A percentile compares a stretch with the other conserved stretches of the same genome.
phyloP scores from a whole-genome alignment of 768 basidiomycete species.

The Steccherinum ochraceum region DNA sequence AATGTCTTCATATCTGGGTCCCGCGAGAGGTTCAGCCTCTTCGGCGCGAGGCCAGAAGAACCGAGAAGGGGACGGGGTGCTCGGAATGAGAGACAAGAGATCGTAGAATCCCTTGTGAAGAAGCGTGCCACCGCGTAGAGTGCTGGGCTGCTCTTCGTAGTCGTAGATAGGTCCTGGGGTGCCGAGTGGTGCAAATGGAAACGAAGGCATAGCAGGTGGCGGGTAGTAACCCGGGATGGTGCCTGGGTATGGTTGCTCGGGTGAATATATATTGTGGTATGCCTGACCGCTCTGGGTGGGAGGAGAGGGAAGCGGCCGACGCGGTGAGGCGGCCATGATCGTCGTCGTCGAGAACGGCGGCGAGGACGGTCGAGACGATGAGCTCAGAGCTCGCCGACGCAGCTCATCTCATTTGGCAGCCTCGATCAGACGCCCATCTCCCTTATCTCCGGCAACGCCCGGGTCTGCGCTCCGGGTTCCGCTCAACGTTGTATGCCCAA shows the following conservation, averaged over 20 bases:
- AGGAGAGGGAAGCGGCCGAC: conserved; percentile 27
- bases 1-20: conserved; percentile 66
- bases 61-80: conserved; percentile 55
- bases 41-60: conserved; percentile 42
- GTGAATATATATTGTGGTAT: background rate
- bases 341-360: conserved; percentile 9
- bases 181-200: conserved; percentile 28
- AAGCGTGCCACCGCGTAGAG: conserved; percentile 62
- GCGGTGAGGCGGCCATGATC: conserved; percentile 15
- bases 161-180: conserved; percentile 25
- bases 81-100: conserved; percentile 72
- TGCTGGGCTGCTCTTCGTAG: conserved; percentile 35
- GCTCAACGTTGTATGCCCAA: background rate
- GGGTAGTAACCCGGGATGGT: conserved; percentile 15
- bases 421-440: background rate
- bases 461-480: background rate
- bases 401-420: background rate
- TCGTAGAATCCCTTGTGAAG: conserved; percentile 91
- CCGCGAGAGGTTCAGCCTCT: conserved; percentile 42
- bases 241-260: conserved; percentile 6
- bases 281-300: conserved; percentile 14
- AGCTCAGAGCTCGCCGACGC: background rate
- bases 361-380: conserved; percentile 3
- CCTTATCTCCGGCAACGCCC: background rate
- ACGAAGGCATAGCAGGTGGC: conserved; percentile 24